Percentiles rank a stretch among this genome's conserved stretches.
Evolutionary conservation across 371 early-diverging fungal species (phyloP).

Genomic region (Blyttiomyces sp.): DNA sequence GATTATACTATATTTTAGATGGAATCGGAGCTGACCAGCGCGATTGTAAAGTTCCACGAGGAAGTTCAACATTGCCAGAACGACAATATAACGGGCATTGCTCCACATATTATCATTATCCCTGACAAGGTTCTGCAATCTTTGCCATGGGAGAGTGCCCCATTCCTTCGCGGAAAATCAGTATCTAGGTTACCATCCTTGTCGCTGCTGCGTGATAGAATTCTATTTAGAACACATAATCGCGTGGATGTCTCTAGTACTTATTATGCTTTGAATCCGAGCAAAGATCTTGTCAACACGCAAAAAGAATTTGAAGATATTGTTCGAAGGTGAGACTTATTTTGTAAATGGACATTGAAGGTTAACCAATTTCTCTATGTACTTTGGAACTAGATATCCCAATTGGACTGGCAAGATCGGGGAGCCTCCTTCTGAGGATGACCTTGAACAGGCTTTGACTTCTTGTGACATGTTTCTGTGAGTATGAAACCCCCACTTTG

Average conservation of each 20-base stretch:
- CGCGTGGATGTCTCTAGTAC: conserved; percentile 52
- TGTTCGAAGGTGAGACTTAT: too few relatives aligned
- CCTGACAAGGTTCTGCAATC: conserved; percentile 76
- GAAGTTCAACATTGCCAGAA: too few relatives aligned
- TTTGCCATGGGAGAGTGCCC: conserved; percentile 85
- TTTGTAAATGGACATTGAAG: too few relatives aligned
- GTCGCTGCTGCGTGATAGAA: conserved; percentile 66
- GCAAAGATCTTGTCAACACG: conserved; percentile 78
- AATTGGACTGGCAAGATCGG: conserved; percentile 73
- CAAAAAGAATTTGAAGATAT: conserved; percentile 72
- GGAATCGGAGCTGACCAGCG: conserved; percentile 32
- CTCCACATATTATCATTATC: conserved; percentile 73
- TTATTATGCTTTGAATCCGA: conserved; percentile 87
- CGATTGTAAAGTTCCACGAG: conserved; percentile 27
- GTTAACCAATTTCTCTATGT: too few relatives aligned
- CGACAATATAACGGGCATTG: too few relatives aligned
- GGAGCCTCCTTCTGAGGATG: conserved; percentile 64
- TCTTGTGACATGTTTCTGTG: conserved; percentile 73
- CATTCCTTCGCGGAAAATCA: conserved; percentile 61
- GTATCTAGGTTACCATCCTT: conserved; percentile 81
- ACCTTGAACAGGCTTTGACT: conserved; percentile 55
- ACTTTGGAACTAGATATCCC: too few relatives aligned
- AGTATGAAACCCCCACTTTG: conserved; percentile 20
- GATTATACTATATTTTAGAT: too few relatives aligned
- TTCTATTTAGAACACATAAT: conserved; percentile 19